phyloP scores from a whole-genome alignment of 345 rosid species.

The Populus euphratica region DNA sequence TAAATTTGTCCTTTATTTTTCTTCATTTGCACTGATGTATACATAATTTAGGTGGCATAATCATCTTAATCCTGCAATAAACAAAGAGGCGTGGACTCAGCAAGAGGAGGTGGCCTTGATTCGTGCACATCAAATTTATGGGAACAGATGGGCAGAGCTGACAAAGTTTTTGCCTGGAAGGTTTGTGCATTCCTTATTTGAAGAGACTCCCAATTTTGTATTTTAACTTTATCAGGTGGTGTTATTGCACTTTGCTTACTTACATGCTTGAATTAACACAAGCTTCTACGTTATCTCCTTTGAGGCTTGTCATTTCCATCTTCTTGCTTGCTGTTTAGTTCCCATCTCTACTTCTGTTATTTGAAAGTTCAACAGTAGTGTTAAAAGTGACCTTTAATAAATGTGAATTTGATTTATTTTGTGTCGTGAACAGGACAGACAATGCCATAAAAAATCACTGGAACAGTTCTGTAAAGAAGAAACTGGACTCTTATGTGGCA shows the following conservation, averaged over 20 bases:
- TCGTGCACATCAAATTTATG: slow-evolving; percentile 94
- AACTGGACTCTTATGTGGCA: slow-evolving; percentile 82
- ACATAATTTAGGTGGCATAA: slow-evolving; percentile 83
- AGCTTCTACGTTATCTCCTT: not conserved
- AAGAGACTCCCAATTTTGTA: not conserved
- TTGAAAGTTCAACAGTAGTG: not conserved
- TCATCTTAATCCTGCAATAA: slow-evolving; percentile 94
- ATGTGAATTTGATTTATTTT: slow-evolving; percentile 15
- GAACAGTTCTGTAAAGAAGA: slow-evolving; percentile 99
- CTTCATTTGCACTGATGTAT: slow-evolving; percentile 15
- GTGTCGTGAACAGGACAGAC: slow-evolving; percentile 77
- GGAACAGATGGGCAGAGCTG: slow-evolving; percentile 99
- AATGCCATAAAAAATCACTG: slow-evolving; percentile 98
- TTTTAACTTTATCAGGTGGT: not conserved
- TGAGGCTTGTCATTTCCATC: not conserved
- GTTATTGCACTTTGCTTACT: not conserved
- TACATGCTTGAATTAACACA: not conserved
- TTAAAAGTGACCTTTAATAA: not conserved
- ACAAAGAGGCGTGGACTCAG: slow-evolving; percentile 99
- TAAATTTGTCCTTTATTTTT: not conserved
- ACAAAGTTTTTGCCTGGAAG: slow-evolving; percentile 98
- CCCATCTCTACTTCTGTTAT: not conserved
- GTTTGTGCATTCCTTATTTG: slow-evolving; percentile 36
- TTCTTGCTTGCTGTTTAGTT: not conserved
- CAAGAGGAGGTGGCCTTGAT: slow-evolving; percentile 94